Evolutionary conservation across 371 early-diverging fungal species (phyloP).

Genomic region (Mortierella sp.): DNA sequence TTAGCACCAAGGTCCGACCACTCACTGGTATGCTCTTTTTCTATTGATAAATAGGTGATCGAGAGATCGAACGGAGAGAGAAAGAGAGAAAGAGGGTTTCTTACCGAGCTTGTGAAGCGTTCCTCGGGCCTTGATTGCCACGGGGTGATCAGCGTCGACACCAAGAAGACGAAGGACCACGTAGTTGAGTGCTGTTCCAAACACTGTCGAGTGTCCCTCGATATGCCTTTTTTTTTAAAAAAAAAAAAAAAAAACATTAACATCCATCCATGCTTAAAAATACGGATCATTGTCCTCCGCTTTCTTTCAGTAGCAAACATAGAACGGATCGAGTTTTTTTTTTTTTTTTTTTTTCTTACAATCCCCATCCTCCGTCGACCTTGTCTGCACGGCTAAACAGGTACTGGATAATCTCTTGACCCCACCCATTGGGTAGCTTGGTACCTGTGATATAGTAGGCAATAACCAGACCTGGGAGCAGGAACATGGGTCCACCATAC

Average conservation of each 20-base stretch:
- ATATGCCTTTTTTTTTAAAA: slow-evolving; percentile 72
- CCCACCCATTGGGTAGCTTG: slow-evolving; percentile 67
- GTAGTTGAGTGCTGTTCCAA: slow-evolving; percentile 96
- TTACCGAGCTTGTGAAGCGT: slow-evolving; percentile 85
- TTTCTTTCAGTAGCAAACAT: neutral
- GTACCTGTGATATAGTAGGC: slow-evolving; percentile 84
- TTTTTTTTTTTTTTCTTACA: slow-evolving; percentile 55
- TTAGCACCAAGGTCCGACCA: too few relatives aligned
- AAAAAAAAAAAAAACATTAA: neutral
- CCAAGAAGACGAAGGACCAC: slow-evolving; percentile 91
- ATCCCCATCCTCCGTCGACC: slow-evolving; percentile 96
- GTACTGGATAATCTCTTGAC: slow-evolving; percentile 90
- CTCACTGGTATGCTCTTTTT: too few relatives aligned
- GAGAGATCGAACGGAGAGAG: too few relatives aligned
- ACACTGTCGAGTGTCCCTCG: slow-evolving; percentile 92
- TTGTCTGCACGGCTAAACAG: slow-evolving; percentile 81
- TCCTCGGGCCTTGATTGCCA: slow-evolving; percentile 83
- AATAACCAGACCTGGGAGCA: slow-evolving; percentile 91
- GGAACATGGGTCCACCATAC: slow-evolving; percentile 98
- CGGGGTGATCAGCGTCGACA: slow-evolving; percentile 87
- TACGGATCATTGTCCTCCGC: slow-evolving; percentile 8
- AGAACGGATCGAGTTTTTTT: neutral
- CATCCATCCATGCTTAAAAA: slow-evolving; percentile 11
- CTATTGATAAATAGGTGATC: slow-evolving; percentile 11
- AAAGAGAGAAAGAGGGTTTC: neutral